A percentile compares a stretch with the other conserved stretches of the same genome.
Conservation (phyloP, 371 early-diverging fungal species). For the Sporodiniella umbellata region DNA sequence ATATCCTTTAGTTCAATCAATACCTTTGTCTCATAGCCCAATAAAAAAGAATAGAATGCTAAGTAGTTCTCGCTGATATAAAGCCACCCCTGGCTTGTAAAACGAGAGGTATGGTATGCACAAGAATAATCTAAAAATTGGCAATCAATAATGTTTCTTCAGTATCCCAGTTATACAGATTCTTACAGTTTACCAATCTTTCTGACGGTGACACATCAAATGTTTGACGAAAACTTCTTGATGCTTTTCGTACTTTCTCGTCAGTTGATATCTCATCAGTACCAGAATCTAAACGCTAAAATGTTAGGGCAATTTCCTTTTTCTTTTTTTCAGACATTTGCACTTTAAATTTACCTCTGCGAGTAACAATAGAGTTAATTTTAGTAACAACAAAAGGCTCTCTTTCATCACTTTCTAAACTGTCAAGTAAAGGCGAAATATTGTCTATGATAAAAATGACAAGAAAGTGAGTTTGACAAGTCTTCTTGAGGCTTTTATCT, state of each 20-base stretch:
- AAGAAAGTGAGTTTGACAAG: slow-evolving; percentile 1
- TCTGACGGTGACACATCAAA: slow-evolving; percentile 83
- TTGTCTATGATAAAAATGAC: slow-evolving; percentile 47
- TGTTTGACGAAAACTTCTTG: slow-evolving; percentile 87
- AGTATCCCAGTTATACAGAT: background rate
- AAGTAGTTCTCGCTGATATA: slow-evolving; percentile 91
- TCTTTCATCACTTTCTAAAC: slow-evolving; percentile 74
- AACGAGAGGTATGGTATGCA: slow-evolving; percentile 76
- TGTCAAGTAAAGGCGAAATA: slow-evolving; percentile 63
- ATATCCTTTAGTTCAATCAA: slow-evolving; percentile 88
- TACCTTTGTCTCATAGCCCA: slow-evolving; percentile 91
- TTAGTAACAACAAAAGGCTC: slow-evolving; percentile 87
- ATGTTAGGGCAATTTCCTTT: background rate
- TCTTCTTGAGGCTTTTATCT: no score
- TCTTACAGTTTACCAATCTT: slow-evolving; percentile 82
- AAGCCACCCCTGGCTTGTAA: slow-evolving; percentile 96
- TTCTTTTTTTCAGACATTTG: slow-evolving; percentile 2
- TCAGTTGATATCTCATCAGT: slow-evolving; percentile 81
- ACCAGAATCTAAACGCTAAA: slow-evolving; percentile 49
- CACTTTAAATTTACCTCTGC: slow-evolving; percentile 55
- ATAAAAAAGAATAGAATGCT: slow-evolving; percentile 92
- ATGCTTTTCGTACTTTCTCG: slow-evolving; percentile 83
- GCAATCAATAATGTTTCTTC: no score
- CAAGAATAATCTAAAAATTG: slow-evolving; percentile 79
- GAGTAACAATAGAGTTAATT: slow-evolving; percentile 83